Evolutionary conservation across 306 rosid species (phyloP).

Genomic region (Datisca glomerata): DNA sequence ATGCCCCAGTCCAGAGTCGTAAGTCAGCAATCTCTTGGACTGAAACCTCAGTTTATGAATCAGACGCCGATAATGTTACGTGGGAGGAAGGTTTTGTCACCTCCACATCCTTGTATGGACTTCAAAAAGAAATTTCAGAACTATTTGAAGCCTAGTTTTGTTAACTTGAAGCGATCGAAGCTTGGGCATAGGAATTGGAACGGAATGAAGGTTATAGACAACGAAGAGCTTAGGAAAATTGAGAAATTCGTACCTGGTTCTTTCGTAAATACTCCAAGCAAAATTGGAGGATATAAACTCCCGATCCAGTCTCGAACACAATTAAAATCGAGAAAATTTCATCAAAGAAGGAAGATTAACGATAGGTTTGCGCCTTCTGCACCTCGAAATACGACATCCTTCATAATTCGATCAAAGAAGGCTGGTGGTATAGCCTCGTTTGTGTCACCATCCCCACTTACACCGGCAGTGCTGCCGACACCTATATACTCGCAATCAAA

Average conservation of each 20-base stretch:
- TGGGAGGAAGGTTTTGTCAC: too few relatives aligned
- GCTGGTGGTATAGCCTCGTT: constrained; percentile 49
- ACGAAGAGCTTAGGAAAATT: constrained; percentile 38
- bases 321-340: constrained; percentile 30
- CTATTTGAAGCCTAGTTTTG: constrained; percentile 3
- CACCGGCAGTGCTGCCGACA: constrained; percentile 62
- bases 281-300: constrained; percentile 30
- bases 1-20: too few relatives aligned
- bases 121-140: too few relatives aligned
- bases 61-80: too few relatives aligned
- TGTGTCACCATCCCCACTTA: constrained; percentile 62
- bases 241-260: constrained; percentile 23
- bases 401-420: constrained; percentile 40
- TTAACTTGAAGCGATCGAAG: constrained; percentile 6
- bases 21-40: too few relatives aligned
- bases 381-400: constrained; percentile 58
- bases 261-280: constrained; percentile 8
- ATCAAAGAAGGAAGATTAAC: constrained; percentile 32
- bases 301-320: constrained; percentile 66
- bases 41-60: too few relatives aligned
- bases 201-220: constrained; percentile 44
- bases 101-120: too few relatives aligned
- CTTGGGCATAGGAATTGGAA: constrained; percentile 45
- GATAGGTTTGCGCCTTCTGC: constrained; percentile 59
- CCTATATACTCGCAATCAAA: constrained; percentile 48